Base-by-base conservation (phyloP, 2,329 filamentous ascomycete species). In the Torrubiellomyces zombiae region DNA sequence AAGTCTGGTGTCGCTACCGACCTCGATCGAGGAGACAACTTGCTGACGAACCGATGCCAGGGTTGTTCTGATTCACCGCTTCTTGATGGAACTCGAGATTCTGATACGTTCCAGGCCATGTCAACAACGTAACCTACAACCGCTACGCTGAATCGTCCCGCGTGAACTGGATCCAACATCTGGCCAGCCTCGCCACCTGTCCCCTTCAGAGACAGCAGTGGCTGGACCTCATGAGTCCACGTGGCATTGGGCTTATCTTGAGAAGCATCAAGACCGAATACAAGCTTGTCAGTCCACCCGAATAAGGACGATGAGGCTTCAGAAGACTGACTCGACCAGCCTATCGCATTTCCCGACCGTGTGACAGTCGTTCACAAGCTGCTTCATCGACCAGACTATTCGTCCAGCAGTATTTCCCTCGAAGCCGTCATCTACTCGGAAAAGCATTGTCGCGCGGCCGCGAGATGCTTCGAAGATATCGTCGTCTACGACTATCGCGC, bases 351-450 rank as follows among this genome's bases (percentile, higher is more conserved):
- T 48, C 83, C 83, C 1, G 83, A 93, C 47, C 65, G 67, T 24
- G 69, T 92, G 32, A 82, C 77, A 0, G 80, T 89, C 12, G 76
- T 86, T 39, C 82, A 93, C 52, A 85, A 76, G 45, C 63, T 93
- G 9, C 53, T 61, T 3, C 46, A 51, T 14, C 48, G 59, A 29
- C 75, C 71, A 3, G 30, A 39, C 11, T 32, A 40, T 12, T 34
- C 34, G 3, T 48, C 51, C 0, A 40, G 52, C 11, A 62, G 65
- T 12, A 65, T 86, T 33, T 47, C 66, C 27, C 45, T 73, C 28
- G 62, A 72, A 36, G 65, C 60, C 24, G 44, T 70, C n/a, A 59
- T 93, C 24, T 45, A 92, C 10, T 91, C 81, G 1, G 79, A 92
- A 45, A 56, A 59, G 19, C 71, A 80, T 39, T 71, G 74, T 39